Evolutionary conservation across 768 basidiomycete genomes (phyloP).

Genomic region (Rhizopogon sp.): DNA sequence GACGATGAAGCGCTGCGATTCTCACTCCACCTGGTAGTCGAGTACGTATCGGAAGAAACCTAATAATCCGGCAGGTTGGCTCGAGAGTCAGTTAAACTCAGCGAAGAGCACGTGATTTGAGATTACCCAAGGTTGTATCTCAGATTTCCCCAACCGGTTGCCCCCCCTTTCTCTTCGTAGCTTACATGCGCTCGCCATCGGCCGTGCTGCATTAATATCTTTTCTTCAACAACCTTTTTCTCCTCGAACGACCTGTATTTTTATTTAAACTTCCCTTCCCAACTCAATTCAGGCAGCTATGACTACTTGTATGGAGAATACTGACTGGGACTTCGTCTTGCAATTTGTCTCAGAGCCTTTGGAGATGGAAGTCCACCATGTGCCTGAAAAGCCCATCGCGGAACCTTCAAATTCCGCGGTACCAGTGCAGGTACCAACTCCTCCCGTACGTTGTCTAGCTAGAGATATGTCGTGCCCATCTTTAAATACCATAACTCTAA

Average conservation of each 20-base stretch:
- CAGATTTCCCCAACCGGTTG: neutral
- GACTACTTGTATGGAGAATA: conserved; percentile 31
- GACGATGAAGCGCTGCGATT: no score
- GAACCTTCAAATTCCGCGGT: conserved; percentile 16
- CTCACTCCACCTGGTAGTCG: no score
- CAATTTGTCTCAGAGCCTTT: conserved; percentile 51
- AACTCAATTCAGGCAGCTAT: neutral
- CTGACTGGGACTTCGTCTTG: conserved; percentile 59
- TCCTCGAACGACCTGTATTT: neutral
- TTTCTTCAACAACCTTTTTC: neutral
- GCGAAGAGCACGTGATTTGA: neutral
- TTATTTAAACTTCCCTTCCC: neutral
- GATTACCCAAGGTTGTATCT: no score
- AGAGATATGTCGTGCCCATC: conserved; percentile 4
- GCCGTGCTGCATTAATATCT: neutral
- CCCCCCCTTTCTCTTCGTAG: neutral
- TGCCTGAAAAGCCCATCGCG: conserved; percentile 32
- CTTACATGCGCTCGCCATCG: neutral
- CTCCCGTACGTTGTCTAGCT: conserved; percentile 44
- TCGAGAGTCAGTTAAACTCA: neutral
- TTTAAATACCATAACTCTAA: conserved; percentile 8
- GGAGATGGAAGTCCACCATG: conserved; percentile 24
- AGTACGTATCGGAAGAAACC: no score
- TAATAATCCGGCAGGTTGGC: neutral
- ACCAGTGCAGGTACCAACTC: conserved; percentile 52